Evolutionary conservation across 2,329 filamentous ascomycete genomes (phyloP), one percentile per base, ranked within the genome.

Genomic region (Setomelanomma holmii): DNA sequence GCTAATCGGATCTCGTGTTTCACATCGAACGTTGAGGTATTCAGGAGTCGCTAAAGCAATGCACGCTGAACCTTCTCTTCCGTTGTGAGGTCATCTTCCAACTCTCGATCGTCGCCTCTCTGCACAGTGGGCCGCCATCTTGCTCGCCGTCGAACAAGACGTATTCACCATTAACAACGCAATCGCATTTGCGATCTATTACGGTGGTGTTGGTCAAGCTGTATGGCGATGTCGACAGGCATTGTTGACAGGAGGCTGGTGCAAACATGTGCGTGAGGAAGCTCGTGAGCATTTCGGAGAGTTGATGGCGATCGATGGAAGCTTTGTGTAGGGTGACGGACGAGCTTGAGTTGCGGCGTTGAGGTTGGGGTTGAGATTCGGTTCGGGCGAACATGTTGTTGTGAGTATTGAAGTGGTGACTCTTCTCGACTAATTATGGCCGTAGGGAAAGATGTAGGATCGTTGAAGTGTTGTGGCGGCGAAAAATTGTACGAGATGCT

Each of bases 61-160:
- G 48, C 17, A 60, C 42, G 42, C 50, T 64, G 45, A 54, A 50
- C 38, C 55, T 53, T 45, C 55, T 40, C 20, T 33, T n/a, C 14
- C 45, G 19, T 24, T 21, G 10, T 5, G 11, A 6, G 27, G 27
- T 30, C 24, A 17, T 24, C 45, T 64, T 66, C 64, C 61, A 64
- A 23, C 24, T 51, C 27, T 53, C 61, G 38, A 69, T 62, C 14
- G 51, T 57, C 7, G 51, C 53, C 44, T 69, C 65, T 34, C 66
- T 51, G 40, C 61, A 63, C 2, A 68, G 12, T 3, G 68, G 59
- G 5, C 52, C 59, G 1, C 65, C 66, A 34, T 68, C 63, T 34
- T 49, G 36, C 22, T 49, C 63, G 5, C 52, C 51, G 5, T 62
- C 54, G 1, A 58, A 7, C 5, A 60, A 35, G 12, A 59, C 51